Evolutionary conservation across 2,329 filamentous ascomycete species (phyloP).

Genomic region (Cryphonectria nitschkei): DNA sequence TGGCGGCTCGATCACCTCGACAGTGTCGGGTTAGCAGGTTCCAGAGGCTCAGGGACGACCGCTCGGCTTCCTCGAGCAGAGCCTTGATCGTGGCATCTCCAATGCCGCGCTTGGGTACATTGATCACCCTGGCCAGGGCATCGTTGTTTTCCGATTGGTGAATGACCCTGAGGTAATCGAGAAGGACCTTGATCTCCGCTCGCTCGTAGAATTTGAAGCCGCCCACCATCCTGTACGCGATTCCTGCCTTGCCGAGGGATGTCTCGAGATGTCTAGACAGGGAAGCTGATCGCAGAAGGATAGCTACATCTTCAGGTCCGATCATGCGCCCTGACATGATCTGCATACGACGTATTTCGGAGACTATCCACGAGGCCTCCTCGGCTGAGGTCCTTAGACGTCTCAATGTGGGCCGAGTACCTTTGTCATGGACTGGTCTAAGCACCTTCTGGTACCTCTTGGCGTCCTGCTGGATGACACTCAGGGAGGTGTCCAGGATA

Average conservation of each 20-base stretch:
- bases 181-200: slow-evolving; percentile 80
- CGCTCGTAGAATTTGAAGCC: slow-evolving; percentile 92
- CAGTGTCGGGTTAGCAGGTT: slow-evolving; percentile 64
- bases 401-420: slow-evolving; percentile 79
- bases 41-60: slow-evolving; percentile 73
- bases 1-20: slow-evolving; percentile 51
- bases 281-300: slow-evolving; percentile 82
- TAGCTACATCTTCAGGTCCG: slow-evolving; percentile 76
- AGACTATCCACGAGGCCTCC: slow-evolving; percentile 88
- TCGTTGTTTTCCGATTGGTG: slow-evolving; percentile 87
- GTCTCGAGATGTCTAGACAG: slow-evolving; percentile 87
- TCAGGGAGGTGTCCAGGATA: slow-evolving; percentile 78
- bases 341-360: slow-evolving; percentile 74
- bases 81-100: slow-evolving; percentile 77
- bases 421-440: slow-evolving; percentile 77
- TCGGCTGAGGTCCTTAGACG: slow-evolving; percentile 68
- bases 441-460: slow-evolving; percentile 79
- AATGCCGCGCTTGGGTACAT: slow-evolving; percentile 78
- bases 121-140: slow-evolving; percentile 80
- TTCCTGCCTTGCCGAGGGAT: slow-evolving; percentile 76
- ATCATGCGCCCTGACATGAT: slow-evolving; percentile 75
- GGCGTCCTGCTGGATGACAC: slow-evolving; percentile 88
- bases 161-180: slow-evolving; percentile 88
- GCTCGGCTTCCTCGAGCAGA: slow-evolving; percentile 77
- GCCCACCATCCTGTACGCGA: slow-evolving; percentile 90